phyloP scores from a whole-genome alignment of 2,329 filamentous ascomycete genomes.

The Trichocomaceae sp. region DNA sequence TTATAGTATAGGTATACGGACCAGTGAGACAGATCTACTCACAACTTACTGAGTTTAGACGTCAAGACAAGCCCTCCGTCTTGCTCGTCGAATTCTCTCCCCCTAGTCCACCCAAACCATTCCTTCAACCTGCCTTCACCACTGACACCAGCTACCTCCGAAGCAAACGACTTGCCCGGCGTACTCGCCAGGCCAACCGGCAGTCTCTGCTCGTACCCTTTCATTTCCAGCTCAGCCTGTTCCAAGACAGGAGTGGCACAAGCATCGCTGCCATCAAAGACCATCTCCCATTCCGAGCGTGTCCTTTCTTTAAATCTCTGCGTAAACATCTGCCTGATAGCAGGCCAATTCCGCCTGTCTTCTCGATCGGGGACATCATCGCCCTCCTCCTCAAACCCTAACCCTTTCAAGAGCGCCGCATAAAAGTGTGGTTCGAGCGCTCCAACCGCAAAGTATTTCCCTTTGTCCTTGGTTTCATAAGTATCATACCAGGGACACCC shows the following conservation, averaged over 20 bases:
- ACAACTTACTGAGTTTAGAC: conserved; percentile 5
- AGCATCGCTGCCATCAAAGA: conserved; percentile 88
- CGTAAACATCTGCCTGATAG: conserved; percentile 56
- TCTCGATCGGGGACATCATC: conserved; percentile 45
- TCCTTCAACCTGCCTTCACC: conserved; percentile 61
- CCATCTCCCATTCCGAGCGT: conserved; percentile 69
- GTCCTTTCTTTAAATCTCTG: conserved; percentile 62
- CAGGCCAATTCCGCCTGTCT: conserved; percentile 61
- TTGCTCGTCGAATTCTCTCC: conserved; percentile 61
- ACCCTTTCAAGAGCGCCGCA: conserved; percentile 56
- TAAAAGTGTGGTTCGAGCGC: conserved; percentile 88
- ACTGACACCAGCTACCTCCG: conserved; percentile 63
- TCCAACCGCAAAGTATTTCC: conserved; percentile 78
- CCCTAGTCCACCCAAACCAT: conserved; percentile 74
- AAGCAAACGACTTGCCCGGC: conserved; percentile 54
- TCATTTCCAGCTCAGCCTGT: conserved; percentile 62
- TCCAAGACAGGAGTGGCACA: conserved; percentile 85
- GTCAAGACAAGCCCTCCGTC: conserved; percentile 55
- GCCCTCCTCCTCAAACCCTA: conserved; percentile 52
- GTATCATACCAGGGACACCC: conserved; percentile 85
- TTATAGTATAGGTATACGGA: no score
- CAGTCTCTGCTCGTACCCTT: conserved; percentile 43
- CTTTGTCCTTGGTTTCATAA: conserved; percentile 70
- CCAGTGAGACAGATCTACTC: neutral
- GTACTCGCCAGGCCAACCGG: conserved; percentile 55